Percentiles rank a stretch among this genome's conserved stretches.
phyloP scores from a whole-genome alignment of 2,329 filamentous ascomycete genomes.

The Xylaria multiplex region DNA sequence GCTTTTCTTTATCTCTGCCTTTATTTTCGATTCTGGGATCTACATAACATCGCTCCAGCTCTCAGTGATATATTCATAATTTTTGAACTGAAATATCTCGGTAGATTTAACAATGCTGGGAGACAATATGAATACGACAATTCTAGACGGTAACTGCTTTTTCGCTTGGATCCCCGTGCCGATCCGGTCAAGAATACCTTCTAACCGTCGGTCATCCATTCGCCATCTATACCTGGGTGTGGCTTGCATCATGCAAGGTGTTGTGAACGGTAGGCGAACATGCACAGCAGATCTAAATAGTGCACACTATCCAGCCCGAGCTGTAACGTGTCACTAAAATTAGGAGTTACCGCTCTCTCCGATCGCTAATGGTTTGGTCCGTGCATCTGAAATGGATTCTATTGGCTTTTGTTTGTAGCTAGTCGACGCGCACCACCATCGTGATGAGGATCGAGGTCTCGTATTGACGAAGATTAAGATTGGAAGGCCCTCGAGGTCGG shows the following conservation, averaged over 20 bases:
- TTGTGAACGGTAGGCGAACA: constrained; percentile 5
- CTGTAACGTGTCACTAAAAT: constrained; percentile 24
- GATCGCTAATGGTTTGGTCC: constrained; percentile 4
- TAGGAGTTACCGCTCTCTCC: neutral
- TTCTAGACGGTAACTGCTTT: neutral
- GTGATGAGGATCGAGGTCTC: neutral
- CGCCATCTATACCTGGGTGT: constrained; percentile 3
- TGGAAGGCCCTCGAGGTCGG: neutral
- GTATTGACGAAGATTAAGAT: constrained; percentile 4
- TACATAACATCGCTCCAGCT: neutral
- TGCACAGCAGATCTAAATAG: constrained; percentile 17
- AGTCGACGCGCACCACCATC: constrained; percentile 6
- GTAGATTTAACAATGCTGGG: neutral
- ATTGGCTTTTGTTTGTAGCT: constrained; percentile 13
- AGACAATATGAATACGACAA: neutral
- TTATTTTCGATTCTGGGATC: neutral
- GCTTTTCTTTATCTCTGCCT: neutral
- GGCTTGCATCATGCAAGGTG: constrained; percentile 31
- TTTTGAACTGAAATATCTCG: neutral
- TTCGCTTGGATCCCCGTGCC: neutral
- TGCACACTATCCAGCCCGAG: neutral
- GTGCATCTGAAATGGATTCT: neutral
- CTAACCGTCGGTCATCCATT: constrained; percentile 6
- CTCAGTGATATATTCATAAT: neutral
- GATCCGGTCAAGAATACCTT: neutral